Base-by-base conservation (phyloP, 805 yeast species). In the Zygoascus ofunaensis region DNA sequence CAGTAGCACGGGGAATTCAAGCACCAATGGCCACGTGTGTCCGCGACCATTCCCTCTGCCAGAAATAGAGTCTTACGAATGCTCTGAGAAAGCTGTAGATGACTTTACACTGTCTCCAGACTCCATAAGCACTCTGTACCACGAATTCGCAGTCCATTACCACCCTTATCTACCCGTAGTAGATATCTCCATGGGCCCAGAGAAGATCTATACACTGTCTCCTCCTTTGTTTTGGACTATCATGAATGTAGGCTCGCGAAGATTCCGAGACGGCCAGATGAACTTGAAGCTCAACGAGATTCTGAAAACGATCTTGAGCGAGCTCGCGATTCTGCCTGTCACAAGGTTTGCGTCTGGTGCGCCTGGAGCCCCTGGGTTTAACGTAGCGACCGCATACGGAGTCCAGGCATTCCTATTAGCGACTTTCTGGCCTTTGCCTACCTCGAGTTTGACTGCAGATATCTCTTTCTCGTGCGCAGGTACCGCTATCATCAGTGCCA, bases 401-500 rank as follows among this genome's bases (percentile, higher is more conserved):
- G 97, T 90, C 0, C 98, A 90, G 61, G 97, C 97, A 0, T 82
- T 90, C 50, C 64, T 90, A 22, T 66, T 90, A 1, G 87, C 84
- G 62, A 82, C 97, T 0, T 78, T 82, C 60, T 90, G 97, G 98
- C 97, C 97, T 0, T 96, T 97, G 2, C 72, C 89, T 33, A 86
- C 96, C 0, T 87, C 97, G 0, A 87, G 97, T 0, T 71, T 92
- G 39, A 84, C 94, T 62, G 95, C 97, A 0, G 97, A 92, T 59
- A 82, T 95, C 5, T 82, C 95, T 3, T 90, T 97, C 95, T 86
- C 84, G 59, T 86, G 97, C 1, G 81, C 87, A 19, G 97, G 97
- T 0, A 80, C 86, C 38, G 97, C 97, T 3, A 70, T 87, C 55
- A 86, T 85, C 62, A 95, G 87, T 58, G 97, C 97, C 0, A 82